Evolutionary conservation across 2,329 filamentous ascomycete genomes (phyloP), one percentile per base, ranked within the genome.

Genomic region (Diaporthe sp.): DNA sequence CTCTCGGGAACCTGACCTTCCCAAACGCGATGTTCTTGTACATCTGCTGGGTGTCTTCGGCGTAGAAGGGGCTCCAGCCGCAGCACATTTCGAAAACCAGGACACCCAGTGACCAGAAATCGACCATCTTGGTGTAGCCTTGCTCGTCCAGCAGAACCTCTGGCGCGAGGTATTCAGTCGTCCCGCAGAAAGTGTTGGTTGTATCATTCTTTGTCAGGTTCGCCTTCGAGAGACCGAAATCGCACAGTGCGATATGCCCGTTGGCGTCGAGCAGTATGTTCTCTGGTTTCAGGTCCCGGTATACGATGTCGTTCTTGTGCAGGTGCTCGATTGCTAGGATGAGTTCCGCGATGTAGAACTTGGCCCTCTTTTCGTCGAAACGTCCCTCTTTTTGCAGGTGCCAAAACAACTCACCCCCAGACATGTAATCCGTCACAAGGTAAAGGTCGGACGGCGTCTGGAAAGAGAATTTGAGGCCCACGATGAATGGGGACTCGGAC

Each of bases 11-110:
- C 75, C 97, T 91, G 73, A 99, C 97, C 83, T 99, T 99, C 82
- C 97, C 97, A 81, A 99, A 99, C 0, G 97, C 97, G 82, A 99
- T 99, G 86, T 99, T 99, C 88, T 99, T 99, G 88, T 99, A 99
- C 97, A 99, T 99, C 83, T 99, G 97, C 84, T 99, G 97, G 0
- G 97, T 99, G 81, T 99, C 97, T 81, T 99, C 97, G 73, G 97
- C 97, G 79, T 98, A 99, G 85, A 99, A 99, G 0, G 97, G 97
- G 80, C 95, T 98, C 97, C 97, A 99, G 44, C 97, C 97, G 80
- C 97, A 99, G 86, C 97, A 99, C 97, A 99, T 99, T 84, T 99
- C 97, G 80, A 99, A 99, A 1, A 99, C 97, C 71, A 99, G 88
- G 63, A 99, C 97, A 73, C 97, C 97, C 17, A 99, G 89, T 2